A percentile compares a stretch with the other conserved stretches of the same genome.
Conservation (phyloP, 805 yeast genomes). For the Wickerhamiella qilinensis region DNA sequence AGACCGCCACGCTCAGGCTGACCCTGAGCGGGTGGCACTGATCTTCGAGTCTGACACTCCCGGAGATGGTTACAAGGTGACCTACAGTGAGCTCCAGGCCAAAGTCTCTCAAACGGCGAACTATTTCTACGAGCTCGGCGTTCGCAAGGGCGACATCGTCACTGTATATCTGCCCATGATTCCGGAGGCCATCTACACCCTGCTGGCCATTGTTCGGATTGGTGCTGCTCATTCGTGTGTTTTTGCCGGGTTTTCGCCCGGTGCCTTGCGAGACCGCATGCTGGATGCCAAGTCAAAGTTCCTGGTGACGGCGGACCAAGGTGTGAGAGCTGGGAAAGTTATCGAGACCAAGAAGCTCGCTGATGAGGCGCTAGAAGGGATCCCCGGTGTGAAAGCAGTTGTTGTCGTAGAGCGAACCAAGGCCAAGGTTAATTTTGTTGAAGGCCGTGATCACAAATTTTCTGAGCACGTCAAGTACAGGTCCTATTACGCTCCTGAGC, state of each 20-base stretch:
- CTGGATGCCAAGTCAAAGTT: conserved; percentile 55
- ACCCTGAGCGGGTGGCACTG: conserved; percentile 58
- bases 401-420: conserved; percentile 65
- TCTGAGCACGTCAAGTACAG: conserved; percentile 51
- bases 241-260: conserved; percentile 71
- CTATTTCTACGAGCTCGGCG: conserved; percentile 48
- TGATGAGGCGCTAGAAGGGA: conserved; percentile 56
- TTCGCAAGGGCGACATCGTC: conserved; percentile 68
- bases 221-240: conserved; percentile 79
- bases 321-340: conserved; percentile 68
- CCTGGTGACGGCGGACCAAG: conserved; percentile 68
- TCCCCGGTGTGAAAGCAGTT: conserved; percentile 54
- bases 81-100: conserved; percentile 55
- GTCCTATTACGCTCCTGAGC: conserved; percentile 55
- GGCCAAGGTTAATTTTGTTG: conserved; percentile 32
- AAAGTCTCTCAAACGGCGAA: conserved; percentile 60
- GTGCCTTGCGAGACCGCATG: conserved; percentile 55
- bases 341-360: conserved; percentile 68
- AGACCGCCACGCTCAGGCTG: conserved; percentile 59
- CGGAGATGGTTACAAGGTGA: conserved; percentile 40
- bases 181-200: conserved; percentile 58
- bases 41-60: conserved; percentile 75
- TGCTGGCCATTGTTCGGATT: conserved; percentile 62
- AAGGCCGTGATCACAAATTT: conserved; percentile 63
- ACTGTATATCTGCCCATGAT: conserved; percentile 81